Evolutionary conservation across 2,329 filamentous ascomycete genomes (phyloP).

Genomic region (Fusarium ramigenum): DNA sequence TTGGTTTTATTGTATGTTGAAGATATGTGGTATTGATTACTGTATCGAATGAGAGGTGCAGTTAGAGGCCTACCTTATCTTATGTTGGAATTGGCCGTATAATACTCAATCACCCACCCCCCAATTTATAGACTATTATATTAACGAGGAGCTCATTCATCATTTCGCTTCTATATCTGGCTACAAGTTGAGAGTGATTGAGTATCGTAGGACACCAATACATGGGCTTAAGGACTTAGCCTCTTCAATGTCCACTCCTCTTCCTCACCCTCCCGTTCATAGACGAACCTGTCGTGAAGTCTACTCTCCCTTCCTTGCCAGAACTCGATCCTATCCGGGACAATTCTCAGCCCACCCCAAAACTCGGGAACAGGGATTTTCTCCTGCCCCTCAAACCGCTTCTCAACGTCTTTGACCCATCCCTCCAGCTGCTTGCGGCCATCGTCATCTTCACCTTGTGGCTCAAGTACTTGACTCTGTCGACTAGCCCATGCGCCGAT

Average conservation of each 20-base stretch:
- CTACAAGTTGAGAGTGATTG: not conserved
- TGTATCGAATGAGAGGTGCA: not conserved
- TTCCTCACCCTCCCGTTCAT: constrained; percentile 65
- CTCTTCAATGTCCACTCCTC: constrained; percentile 73
- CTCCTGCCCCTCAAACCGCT: constrained; percentile 77
- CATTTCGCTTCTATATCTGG: not conserved
- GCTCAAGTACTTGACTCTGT: constrained; percentile 80
- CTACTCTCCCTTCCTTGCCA: constrained; percentile 93
- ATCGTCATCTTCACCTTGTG: constrained; percentile 61
- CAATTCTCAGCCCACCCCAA: constrained; percentile 90
- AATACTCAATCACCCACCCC: not conserved
- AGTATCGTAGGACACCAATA: not conserved
- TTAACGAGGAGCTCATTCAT: not conserved
- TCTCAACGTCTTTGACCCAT: constrained; percentile 80
- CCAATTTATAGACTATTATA: not conserved
- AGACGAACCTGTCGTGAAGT: constrained; percentile 93
- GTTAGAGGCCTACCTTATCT: too few relatives aligned
- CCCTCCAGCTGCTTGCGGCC: constrained; percentile 78
- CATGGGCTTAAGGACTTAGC: constrained; percentile 65
- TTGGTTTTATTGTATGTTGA: not conserved
- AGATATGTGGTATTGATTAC: not conserved
- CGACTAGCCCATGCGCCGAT: constrained; percentile 93
- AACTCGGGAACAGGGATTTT: constrained; percentile 91
- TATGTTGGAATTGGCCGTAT: not conserved
- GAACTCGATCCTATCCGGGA: constrained; percentile 91